Evolutionary conservation across 176 grass and related monocot species (phyloP).

Genomic region (Zea luxurians): DNA sequence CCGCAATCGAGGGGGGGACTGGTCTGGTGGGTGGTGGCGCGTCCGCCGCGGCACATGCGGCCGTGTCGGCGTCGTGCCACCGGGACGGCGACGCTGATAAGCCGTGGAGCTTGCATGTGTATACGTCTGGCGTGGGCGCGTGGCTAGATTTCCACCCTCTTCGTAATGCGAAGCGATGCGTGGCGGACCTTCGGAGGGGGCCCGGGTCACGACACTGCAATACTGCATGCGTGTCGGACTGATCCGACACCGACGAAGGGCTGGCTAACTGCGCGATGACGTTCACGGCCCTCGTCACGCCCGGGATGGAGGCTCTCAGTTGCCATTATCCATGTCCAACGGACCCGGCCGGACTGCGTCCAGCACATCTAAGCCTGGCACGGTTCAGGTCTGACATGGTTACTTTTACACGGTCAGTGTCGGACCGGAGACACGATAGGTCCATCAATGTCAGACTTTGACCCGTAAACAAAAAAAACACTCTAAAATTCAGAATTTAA

Average conservation of each 20-base stretch:
- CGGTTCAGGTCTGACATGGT: no score
- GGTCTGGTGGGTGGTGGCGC: neutral
- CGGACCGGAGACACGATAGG: no score
- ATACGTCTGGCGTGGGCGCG: neutral
- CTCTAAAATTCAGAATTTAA: no score
- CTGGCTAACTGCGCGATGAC: neutral
- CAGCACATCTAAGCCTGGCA: no score
- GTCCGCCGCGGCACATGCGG: neutral
- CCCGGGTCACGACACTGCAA: no score
- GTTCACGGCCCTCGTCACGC: neutral
- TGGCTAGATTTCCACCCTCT: neutral
- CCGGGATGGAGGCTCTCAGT: neutral
- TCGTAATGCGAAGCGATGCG: neutral
- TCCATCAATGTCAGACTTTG: rapidly evolving
- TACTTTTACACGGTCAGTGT: no score
- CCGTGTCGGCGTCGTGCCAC: neutral
- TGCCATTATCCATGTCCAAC: no score
- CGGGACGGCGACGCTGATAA: neutral
- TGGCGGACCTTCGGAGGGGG: neutral
- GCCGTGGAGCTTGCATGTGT: neutral
- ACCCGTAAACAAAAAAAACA: no score
- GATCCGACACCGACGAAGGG: no score
- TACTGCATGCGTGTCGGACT: neutral
- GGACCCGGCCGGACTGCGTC: no score
- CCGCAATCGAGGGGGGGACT: neutral